These are phyloP conservation scores for Singerocomus rubriflavus DNA, from an alignment of 1,284 basidiomycete species.

Conservation along the genomic window DNA sequence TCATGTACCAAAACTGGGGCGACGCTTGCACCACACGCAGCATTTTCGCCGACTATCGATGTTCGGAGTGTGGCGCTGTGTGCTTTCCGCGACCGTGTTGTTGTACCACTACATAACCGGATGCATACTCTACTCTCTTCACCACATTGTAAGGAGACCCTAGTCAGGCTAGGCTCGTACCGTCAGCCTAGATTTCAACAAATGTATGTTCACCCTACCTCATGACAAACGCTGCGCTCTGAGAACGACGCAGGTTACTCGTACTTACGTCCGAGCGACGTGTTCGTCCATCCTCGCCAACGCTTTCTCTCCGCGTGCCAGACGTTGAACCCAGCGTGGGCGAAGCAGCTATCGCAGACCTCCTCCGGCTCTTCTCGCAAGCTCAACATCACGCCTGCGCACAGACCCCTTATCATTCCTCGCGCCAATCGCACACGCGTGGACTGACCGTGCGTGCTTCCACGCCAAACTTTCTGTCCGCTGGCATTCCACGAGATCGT, in stretches of 20 bases:
- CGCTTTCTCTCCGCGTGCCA: constrained; percentile 23
- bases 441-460: constrained; percentile 34
- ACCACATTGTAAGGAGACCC: constrained; percentile 49
- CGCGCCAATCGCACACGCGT: constrained; percentile 32
- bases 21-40: constrained; percentile 29
- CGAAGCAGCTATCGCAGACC: constrained; percentile 61
- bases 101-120: constrained; percentile 59
- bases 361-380: constrained; percentile 48
- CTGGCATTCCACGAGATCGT: constrained; percentile 68
- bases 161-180: constrained; percentile 47
- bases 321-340: constrained; percentile 46
- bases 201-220: constrained; percentile 45
- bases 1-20: constrained; percentile 46
- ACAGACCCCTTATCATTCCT: constrained; percentile 16
- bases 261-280: constrained; percentile 59
- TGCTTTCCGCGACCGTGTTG: constrained; percentile 78
- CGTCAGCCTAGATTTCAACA: constrained; percentile 71
- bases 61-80: constrained; percentile 77
- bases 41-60: constrained; percentile 56
- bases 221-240: not conserved
- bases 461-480: constrained; percentile 68
- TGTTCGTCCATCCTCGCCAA: constrained; percentile 28
- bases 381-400: constrained; percentile 40
- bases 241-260: constrained; percentile 55
- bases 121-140: constrained; percentile 54